Percentiles rank a stretch among this genome's conserved stretches.
These are phyloP conservation scores for Quercus suber DNA, from an alignment of 306 rosid genomes.

Conservation along the genomic window DNA sequence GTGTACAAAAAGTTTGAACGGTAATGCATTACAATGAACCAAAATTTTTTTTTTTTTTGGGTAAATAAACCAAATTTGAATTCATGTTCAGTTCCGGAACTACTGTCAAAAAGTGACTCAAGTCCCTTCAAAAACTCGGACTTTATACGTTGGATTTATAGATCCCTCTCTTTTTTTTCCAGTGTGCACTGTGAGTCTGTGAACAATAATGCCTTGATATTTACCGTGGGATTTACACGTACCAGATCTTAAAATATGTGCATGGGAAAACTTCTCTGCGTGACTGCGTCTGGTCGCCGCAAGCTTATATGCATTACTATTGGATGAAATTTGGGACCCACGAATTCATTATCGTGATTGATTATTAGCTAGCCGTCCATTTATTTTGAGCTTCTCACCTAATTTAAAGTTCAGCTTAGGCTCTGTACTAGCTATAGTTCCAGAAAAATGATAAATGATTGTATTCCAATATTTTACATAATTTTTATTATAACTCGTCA, in stretches of 20 bases:
- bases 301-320: not conserved
- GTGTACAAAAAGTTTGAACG: not conserved
- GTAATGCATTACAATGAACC: no score
- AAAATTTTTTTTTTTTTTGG: not conserved
- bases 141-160: not conserved
- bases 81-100: conserved; percentile 8
- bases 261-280: not conserved
- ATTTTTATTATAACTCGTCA: no score
- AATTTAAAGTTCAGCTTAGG: not conserved
- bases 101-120: no score
- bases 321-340: not conserved
- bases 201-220: no score
- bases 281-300: conserved; percentile 22
- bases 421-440: not conserved
- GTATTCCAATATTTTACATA: no score
- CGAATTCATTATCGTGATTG: not conserved
- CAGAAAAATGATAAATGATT: no score
- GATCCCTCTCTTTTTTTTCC: no score
- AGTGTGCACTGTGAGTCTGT: no score
- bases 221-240: no score
- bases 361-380: not conserved
- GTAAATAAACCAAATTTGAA: conserved; percentile 9
- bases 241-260: not conserved
- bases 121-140: not conserved
- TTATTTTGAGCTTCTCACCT: not conserved